Percentiles rank a stretch among this genome's conserved stretches.
phyloP scores from a whole-genome alignment of 768 basidiomycete species.

The Mycena capillaripes region DNA sequence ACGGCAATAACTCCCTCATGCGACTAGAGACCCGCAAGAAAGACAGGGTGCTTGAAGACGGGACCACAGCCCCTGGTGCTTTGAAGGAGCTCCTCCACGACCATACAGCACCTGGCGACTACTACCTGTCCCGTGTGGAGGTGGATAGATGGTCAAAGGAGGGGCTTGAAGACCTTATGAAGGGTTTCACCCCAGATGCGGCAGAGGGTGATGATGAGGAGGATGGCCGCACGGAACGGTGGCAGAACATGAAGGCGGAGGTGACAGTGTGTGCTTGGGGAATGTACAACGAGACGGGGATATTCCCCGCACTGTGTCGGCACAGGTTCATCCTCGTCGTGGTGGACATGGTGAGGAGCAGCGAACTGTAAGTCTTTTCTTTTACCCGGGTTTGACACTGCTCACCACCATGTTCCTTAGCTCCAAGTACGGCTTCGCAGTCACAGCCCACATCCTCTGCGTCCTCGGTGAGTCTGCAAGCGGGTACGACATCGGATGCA shows the following conservation, averaged over 20 bases:
- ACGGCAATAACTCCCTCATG: neutral
- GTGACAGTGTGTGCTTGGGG: neutral
- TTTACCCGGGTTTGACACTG: no score
- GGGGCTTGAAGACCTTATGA: neutral
- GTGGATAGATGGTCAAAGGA: neutral
- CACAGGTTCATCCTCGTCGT: no score
- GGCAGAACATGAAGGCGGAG: neutral
- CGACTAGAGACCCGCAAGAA: neutral
- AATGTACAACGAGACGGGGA: neutral
- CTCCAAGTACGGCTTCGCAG: no score
- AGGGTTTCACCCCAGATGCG: neutral
- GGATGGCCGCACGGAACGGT: neutral
- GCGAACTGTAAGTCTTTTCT: no score
- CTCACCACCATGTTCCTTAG: no score
- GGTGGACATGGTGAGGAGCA: no score
- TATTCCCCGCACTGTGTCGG: no score
- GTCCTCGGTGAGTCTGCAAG: no score
- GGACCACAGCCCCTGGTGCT: neutral
- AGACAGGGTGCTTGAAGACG: neutral
- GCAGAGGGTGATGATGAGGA: neutral
- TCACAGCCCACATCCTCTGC: no score
- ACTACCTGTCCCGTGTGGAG: neutral
- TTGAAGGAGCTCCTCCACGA: neutral
- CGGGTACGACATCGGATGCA: no score
- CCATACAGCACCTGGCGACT: neutral